Evolutionary conservation across 176 grass and related monocot genomes (phyloP), one percentile per base, ranked within the genome.

Genomic region (Juncus effusus): DNA sequence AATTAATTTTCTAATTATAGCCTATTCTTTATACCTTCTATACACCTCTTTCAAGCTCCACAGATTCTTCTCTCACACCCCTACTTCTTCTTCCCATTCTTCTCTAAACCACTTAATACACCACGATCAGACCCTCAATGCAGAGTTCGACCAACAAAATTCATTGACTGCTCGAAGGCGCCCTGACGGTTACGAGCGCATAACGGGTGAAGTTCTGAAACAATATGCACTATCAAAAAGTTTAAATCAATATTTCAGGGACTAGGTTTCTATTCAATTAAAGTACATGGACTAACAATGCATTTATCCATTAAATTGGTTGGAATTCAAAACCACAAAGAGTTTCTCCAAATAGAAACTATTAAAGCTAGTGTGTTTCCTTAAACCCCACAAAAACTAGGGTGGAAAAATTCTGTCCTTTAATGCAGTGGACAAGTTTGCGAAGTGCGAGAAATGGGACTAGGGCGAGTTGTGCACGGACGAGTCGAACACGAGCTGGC

Each of bases 401-500:
- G n/a, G n/a, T n/a, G n/a, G n/a, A n/a, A n/a, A n/a, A n/a, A n/a
- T n/a, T 45, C 42, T 45, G 3, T 45, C 7, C 42, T 45, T 45
- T 45, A n/a, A n/a, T 45, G 42, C 59, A 97, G 94, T 97, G 3
- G 88, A 92, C 40, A 88, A 80, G 7, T 87, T 84, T 14, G 74
- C 11, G 55, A 92, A 80, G 75, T 97, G 94, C 59, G 88, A 89
- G 72, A 86, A 76, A 80, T 97, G 94, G 94, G 80, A 89, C 13
- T 72, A 73, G 2, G 69, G 16, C 2, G 79, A 45, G n/a, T n/a
- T n/a, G 42, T 13, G 54, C 15, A 39, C 38, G 28, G 68, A 77
- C 61, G 35, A 36, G 36, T 63, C 35, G 75, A 63, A 97, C 38
- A 80, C 45, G 61, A 84, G 75, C 47, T 93, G 94, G 94, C 77